Conservation (phyloP, 2,329 filamentous ascomycete genomes). For the Sporothrix humicola region DNA sequence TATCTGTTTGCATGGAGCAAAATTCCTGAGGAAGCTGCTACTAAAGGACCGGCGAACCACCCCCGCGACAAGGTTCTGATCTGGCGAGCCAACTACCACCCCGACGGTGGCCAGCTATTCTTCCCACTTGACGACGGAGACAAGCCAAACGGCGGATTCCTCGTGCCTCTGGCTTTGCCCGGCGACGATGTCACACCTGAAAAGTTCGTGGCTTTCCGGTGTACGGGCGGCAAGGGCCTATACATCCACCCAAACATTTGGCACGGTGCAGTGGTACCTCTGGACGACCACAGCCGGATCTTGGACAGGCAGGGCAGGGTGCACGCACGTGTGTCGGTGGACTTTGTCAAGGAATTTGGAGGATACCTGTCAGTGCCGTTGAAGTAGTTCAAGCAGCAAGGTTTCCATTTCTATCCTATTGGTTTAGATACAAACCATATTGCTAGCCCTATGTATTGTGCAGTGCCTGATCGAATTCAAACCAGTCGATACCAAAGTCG, state of each 20-base stretch:
- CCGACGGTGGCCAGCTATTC: conserved; percentile 18
- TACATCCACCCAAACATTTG: conserved; percentile 28
- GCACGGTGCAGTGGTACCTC: conserved; percentile 13
- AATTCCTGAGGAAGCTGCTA: neutral
- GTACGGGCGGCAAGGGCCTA: neutral
- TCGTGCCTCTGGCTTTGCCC: neutral
- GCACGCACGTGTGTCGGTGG: conserved; percentile 12
- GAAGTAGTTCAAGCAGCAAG: neutral
- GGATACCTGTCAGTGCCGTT: neutral
- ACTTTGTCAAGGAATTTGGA: conserved; percentile 22
- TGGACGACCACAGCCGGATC: conserved; percentile 19
- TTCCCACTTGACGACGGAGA: neutral
- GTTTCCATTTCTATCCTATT: neutral
- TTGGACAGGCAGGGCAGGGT: conserved; percentile 17
- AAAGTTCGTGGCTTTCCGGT: conserved; percentile 20
- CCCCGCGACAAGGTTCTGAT: conserved; percentile 17
- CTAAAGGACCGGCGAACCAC: neutral
- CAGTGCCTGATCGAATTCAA: conserved; percentile 2
- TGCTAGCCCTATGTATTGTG: neutral
- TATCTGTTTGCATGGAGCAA: conserved; percentile 23
- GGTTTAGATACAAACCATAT: no score
- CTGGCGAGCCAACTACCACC: conserved; percentile 25
- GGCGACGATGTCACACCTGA: conserved; percentile 6
- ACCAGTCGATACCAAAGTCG: conserved; percentile 21
- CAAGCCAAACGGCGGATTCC: neutral